These are phyloP conservation scores for Misopates orontium DNA, from an alignment of 257 asterid genomes.

Conservation along the genomic window DNA sequence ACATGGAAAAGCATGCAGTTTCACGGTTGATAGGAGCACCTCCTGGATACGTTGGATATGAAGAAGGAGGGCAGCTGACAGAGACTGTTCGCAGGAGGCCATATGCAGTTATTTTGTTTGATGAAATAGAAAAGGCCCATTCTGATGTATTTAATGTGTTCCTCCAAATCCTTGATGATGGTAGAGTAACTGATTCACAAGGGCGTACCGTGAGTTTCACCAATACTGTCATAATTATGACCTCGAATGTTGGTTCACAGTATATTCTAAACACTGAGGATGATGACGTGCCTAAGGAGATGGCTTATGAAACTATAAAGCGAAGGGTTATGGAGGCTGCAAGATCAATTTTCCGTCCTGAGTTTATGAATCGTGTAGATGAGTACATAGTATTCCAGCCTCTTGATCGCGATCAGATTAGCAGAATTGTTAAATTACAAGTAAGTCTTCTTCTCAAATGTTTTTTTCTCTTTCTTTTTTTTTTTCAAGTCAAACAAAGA, in stretches of 20 bases:
- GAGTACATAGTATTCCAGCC: slow-evolving; percentile 97
- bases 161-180: slow-evolving; percentile 92
- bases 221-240: slow-evolving; percentile 83
- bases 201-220: slow-evolving; percentile 95
- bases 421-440: slow-evolving; percentile 72
- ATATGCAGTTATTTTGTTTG: slow-evolving; percentile 80
- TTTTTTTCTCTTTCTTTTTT: no score
- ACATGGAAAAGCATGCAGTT: slow-evolving; percentile 97
- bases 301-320: slow-evolving; percentile 72
- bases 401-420: slow-evolving; percentile 75
- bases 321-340: slow-evolving; percentile 84
- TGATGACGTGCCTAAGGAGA: slow-evolving; percentile 52
- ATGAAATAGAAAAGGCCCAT: slow-evolving; percentile 95
- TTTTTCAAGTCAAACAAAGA: neutral
- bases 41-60: slow-evolving; percentile 95
- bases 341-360: slow-evolving; percentile 80
- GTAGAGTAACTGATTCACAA: slow-evolving; percentile 93
- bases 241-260: slow-evolving; percentile 93
- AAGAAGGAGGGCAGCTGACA: slow-evolving; percentile 92
- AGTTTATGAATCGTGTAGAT: slow-evolving; percentile 94
- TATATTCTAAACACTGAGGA: slow-evolving; percentile 69
- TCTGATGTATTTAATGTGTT: slow-evolving; percentile 85
- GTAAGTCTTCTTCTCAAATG: slow-evolving; percentile 31
- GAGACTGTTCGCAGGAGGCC: slow-evolving; percentile 91
- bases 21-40: slow-evolving; percentile 94